Conservation (phyloP, 805 yeast species). For the Nakazawaea anatomiae region DNA sequence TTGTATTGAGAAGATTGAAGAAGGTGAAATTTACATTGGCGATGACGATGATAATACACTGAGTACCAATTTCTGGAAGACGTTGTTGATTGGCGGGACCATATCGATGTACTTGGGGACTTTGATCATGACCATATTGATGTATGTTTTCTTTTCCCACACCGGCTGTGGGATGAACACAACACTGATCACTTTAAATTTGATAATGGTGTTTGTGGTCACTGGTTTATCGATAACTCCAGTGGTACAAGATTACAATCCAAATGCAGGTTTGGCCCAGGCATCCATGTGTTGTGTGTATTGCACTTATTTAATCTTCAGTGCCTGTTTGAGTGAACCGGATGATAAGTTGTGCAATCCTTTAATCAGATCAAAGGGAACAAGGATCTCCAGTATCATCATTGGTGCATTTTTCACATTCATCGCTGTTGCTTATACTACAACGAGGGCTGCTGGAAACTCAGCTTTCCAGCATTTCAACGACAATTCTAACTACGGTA, state of each 20-base stretch:
- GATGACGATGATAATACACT: constrained; percentile 41
- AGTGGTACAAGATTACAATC: constrained; percentile 83
- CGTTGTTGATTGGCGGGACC: constrained; percentile 81
- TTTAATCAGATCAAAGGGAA: constrained; percentile 78
- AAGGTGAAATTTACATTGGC: constrained; percentile 51
- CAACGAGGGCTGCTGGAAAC: constrained; percentile 92
- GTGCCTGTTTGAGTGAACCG: constrained; percentile 95
- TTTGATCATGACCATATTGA: constrained; percentile 63
- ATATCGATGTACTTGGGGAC: constrained; percentile 75
- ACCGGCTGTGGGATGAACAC: constrained; percentile 84
- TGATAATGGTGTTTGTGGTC: constrained; percentile 57
- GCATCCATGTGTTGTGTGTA: constrained; percentile 92
- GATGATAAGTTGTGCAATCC: constrained; percentile 94
- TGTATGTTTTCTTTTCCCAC: constrained; percentile 80
- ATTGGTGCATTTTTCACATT: constrained; percentile 92
- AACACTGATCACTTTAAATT: constrained; percentile 74
- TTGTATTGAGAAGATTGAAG: constrained; percentile 85
- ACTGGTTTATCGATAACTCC: constrained; percentile 75
- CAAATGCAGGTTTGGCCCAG: constrained; percentile 95
- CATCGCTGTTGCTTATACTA: constrained; percentile 92
- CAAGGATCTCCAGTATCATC: constrained; percentile 82
- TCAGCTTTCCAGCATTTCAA: constrained; percentile 49
- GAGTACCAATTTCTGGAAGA: constrained; percentile 62
- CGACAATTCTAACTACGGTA: constrained; percentile 22
- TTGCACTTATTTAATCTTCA: constrained; percentile 84